Base-by-base conservation (phyloP, 495 filamentous ascomycete genomes). In the Filosporella fistucella region DNA sequence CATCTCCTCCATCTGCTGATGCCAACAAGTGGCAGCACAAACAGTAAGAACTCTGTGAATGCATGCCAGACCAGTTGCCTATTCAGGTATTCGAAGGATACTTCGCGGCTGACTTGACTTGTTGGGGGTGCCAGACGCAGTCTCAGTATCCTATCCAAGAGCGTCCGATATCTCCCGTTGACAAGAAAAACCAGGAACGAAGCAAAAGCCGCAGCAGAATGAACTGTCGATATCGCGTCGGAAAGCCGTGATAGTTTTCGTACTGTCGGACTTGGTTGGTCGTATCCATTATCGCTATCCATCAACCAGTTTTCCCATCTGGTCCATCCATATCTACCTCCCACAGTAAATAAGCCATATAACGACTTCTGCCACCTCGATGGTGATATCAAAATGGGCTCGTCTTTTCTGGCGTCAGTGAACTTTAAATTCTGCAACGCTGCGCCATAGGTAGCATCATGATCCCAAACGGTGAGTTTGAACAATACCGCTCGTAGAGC, bases 31-130 rank as follows among this genome's bases (percentile, higher is more conserved):
- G 93, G 93, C 3, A 99, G 75, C 10, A 99, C 77, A 63, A 99
- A 99, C 6, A 99, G 80, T 4, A 99, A 75, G 59, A 98, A 98
- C 63, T 98, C 93, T 20, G 93, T 98, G 57, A 98, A 96, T 14
- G 93, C 93, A 62, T 98, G 93, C 93, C 93, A 98, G 33, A 98
- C 93, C 6, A 98, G 78, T 65, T 98, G 93, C 12, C 93, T 84
- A 61, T 98, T 98, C 35, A 98, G 78, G 63, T 96, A 98, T 67
- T 98, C 93, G 60, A 98, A 96, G 0, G 85, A 91, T 13, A 98
- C 90, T 65, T 97, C 88, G 8, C 91, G 82, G 58, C 76, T 84
- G 35, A 93, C 82, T 55, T 94, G 86, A 55, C 76, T 85, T 13
- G 84, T 88, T 13, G 85, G 84, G 18, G 94, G 84, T 1, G 87